phyloP scores from a whole-genome alignment of 2,329 filamentous ascomycete species.

The Apiospora koreana region DNA sequence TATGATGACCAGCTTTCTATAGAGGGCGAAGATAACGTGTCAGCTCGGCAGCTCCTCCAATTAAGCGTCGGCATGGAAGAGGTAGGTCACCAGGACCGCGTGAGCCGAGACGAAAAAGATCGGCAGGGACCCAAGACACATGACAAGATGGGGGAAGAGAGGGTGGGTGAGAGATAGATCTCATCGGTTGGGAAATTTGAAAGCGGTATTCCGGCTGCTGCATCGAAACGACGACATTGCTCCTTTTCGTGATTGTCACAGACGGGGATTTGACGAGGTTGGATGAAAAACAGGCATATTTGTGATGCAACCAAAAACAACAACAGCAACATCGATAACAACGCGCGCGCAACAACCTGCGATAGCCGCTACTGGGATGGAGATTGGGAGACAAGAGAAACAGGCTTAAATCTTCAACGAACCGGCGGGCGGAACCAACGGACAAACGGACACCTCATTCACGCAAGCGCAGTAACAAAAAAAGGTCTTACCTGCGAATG shows the following conservation, averaged over 20 bases:
- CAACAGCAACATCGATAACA: neutral
- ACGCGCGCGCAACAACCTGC: slow-evolving; percentile 1
- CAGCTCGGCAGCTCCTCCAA: slow-evolving; percentile 11
- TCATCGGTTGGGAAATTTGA: neutral
- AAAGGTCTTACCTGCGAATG: slow-evolving; percentile 41
- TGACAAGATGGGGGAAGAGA: neutral
- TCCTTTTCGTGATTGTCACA: neutral
- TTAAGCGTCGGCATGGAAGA: neutral
- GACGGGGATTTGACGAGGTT: neutral
- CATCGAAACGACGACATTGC: neutral
- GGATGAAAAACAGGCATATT: neutral
- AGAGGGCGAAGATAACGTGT: slow-evolving; percentile 7
- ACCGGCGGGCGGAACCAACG: neutral
- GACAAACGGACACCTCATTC: neutral
- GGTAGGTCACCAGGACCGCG: neutral
- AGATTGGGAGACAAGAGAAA: neutral
- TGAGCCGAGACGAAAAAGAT: slow-evolving; percentile 10
- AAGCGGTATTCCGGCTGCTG: neutral
- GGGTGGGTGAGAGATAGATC: neutral
- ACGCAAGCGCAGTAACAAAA: neutral
- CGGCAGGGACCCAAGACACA: slow-evolving; percentile 12
- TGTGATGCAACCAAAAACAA: neutral
- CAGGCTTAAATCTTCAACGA: neutral
- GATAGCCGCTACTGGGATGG: slow-evolving; percentile 3
- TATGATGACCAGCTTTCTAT: slow-evolving; percentile 37